phyloP scores from a whole-genome alignment of 345 rosid species.

The Lepidium africanum region DNA sequence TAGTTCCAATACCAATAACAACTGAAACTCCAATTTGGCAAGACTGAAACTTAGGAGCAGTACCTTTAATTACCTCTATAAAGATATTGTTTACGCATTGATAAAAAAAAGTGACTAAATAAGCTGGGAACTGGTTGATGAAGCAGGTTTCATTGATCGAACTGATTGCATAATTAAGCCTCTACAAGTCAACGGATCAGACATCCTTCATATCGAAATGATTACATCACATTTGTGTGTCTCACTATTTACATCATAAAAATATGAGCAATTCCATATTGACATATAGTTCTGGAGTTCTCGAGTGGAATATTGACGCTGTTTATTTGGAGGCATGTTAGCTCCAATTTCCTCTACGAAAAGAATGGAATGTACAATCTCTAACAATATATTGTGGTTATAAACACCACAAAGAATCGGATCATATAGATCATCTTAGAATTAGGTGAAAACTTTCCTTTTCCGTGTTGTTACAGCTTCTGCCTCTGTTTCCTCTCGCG shows the following conservation, averaged over 20 bases:
- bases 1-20: neutral
- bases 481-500: slow-evolving; percentile 56
- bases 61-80: too few species aligned
- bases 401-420: slow-evolving; percentile 18
- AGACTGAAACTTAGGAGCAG: too few species aligned
- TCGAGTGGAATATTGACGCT: neutral
- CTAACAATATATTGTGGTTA: slow-evolving; percentile 3
- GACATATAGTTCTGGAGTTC: slow-evolving; percentile 1
- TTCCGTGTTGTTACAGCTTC: slow-evolving; percentile 41
- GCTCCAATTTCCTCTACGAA: slow-evolving; percentile 13
- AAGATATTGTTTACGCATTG: too few species aligned
- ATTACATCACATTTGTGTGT: neutral
- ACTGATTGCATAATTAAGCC: too few species aligned
- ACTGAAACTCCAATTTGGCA: neutral
- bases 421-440: neutral
- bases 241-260: neutral
- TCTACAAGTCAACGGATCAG: neutral
- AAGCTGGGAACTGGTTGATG: too few species aligned
- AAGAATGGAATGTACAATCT: slow-evolving; percentile 37
- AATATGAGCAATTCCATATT: neutral
- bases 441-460: slow-evolving; percentile 42
- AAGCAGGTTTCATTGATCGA: too few species aligned
- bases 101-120: too few species aligned
- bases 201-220: neutral
- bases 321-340: slow-evolving; percentile 1